Base-by-base conservation (phyloP, 345 rosid genomes). In the Eucalyptus camaldulensis region DNA sequence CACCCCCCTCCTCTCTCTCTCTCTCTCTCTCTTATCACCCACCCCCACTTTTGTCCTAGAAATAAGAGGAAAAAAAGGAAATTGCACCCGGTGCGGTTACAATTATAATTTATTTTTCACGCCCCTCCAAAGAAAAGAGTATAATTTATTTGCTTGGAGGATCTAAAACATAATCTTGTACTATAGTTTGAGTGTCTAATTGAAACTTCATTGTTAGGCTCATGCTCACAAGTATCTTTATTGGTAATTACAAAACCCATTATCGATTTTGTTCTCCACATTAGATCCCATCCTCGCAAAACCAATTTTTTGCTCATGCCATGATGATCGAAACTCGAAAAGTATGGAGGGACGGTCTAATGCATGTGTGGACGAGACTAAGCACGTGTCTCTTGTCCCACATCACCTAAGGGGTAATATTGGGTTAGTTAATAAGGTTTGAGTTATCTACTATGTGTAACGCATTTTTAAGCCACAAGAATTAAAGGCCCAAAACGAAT, bases 361-460 rank as follows among this genome's bases (percentile, higher is more conserved):
- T 53, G 10, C 4, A 53, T 53, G 8, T 1, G 0, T 21, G 58
- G 58, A 21, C 2, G 2, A 53, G 58, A 53, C 25, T 53, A 53
- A 53, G 25, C 25, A 53, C 10, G 8, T 0, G 25, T 53, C 58
- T 53, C 10, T 53, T 53, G 5, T 53, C 58, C 10, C 24, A 21
- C 10, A 8, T 53, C 58, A 53, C 0, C 10, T 53, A 8, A 19
- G 10, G 5, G 2, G 0, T 10, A 19, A 10, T 4, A 0, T 53
- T 53, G 21, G 25, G 1, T 19, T 21, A 53, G 58, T 53, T 53
- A 19, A 53, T 53, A 53, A 53, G 2, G 2, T 53, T 53, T 53
- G 58, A 53, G 10, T 53, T 53, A 53, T 21, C 5, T 53, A 53
- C 1, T 53, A 0, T 0, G 10, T 8, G 5, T 19, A 53, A 53